Percentiles rank a stretch among this genome's conserved stretches.
phyloP scores from a whole-genome alignment of 2,329 filamentous ascomycete genomes.

The Plenodomus lindquistii region DNA sequence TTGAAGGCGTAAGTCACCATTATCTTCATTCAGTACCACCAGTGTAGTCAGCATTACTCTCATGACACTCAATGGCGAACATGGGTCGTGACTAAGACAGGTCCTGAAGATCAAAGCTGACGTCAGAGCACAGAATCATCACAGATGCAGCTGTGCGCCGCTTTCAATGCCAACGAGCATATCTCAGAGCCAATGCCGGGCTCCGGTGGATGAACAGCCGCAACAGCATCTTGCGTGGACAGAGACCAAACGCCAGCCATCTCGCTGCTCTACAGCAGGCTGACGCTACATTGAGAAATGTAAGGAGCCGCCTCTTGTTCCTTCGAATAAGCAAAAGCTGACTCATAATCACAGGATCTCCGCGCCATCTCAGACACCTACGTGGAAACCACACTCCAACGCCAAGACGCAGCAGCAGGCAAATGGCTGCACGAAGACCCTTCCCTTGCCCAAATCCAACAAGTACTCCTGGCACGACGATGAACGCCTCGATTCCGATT shows the following conservation, averaged over 20 bases:
- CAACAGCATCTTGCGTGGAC: slow-evolving; percentile 55
- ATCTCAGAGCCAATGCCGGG: slow-evolving; percentile 61
- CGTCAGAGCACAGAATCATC: slow-evolving; percentile 56
- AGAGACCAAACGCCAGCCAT: slow-evolving; percentile 54
- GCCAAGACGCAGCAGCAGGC: slow-evolving; percentile 58
- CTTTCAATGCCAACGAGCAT: slow-evolving; percentile 65
- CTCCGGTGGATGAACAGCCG: slow-evolving; percentile 62
- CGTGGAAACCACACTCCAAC: slow-evolving; percentile 59
- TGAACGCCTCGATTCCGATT: slow-evolving; percentile 7
- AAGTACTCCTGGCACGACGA: slow-evolving; percentile 38
- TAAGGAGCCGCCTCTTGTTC: slow-evolving; percentile 36
- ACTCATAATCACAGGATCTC: slow-evolving; percentile 53
- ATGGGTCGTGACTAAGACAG: neutral
- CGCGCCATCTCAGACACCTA: slow-evolving; percentile 60
- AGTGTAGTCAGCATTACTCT: neutral
- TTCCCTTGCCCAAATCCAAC: slow-evolving; percentile 55
- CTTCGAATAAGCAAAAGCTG: neutral
- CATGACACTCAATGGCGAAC: neutral
- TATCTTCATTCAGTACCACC: neutral
- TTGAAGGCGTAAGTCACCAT: slow-evolving; percentile 55
- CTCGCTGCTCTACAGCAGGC: slow-evolving; percentile 53
- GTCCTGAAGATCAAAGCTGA: slow-evolving; percentile 16
- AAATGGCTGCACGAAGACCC: slow-evolving; percentile 68
- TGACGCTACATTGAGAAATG: slow-evolving; percentile 53
- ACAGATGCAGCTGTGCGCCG: slow-evolving; percentile 62